Base-by-base conservation (phyloP, 2,329 filamentous ascomycete genomes). In the Cladophialophora exuberans region DNA sequence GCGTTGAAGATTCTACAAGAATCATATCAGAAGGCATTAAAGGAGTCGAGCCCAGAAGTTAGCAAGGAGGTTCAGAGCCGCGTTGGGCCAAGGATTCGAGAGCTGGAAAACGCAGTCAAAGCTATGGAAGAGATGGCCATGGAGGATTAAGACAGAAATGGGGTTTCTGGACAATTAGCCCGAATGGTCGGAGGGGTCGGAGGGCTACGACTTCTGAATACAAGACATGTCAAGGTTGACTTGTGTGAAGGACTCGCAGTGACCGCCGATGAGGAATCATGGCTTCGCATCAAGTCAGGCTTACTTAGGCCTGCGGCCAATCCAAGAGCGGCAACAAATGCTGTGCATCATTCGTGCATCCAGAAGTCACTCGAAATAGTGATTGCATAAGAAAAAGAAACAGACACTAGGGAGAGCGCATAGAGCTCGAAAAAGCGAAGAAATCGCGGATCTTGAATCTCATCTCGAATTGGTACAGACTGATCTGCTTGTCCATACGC, bases 41-140 rank as follows among this genome's bases (percentile, higher is more conserved):
- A 73, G 25, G 73, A 74, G 5, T 57, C 64, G 23, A 70, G 76
- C 63, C 61, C 65, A 11, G 71, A 73, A 28, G 65, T 80, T 31
- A 75, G 71, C 15, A 74, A 78, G 51, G 79, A 81, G 66, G 76
- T 83, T 20, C 75, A 76, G 67, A 70, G 72, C 55, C 70, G 79
- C 59, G 73, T 80, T 25, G 79, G 79, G 7, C 71, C 76, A 56
- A 68, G 79, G 61, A 76, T 83, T 41, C 66, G 79, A 58, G 80
- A 83, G 67, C 68, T 83, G 61, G 79, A 82, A 64, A 72, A 73
- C 58, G 80, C 76, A 1, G 73, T 83, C 1, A 64, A 70, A 52
- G 75, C 70, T 2, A 72, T 83, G 72, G 79, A 81, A 66, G 76
- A 82, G 68, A 67, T 71, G 61, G 79, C 76, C 35, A 65, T 68